Evolutionary conservation across 352 stramenopile species (phyloP), one percentile per base, ranked within the genome.

Genomic region (Phytophthora ramorum): DNA sequence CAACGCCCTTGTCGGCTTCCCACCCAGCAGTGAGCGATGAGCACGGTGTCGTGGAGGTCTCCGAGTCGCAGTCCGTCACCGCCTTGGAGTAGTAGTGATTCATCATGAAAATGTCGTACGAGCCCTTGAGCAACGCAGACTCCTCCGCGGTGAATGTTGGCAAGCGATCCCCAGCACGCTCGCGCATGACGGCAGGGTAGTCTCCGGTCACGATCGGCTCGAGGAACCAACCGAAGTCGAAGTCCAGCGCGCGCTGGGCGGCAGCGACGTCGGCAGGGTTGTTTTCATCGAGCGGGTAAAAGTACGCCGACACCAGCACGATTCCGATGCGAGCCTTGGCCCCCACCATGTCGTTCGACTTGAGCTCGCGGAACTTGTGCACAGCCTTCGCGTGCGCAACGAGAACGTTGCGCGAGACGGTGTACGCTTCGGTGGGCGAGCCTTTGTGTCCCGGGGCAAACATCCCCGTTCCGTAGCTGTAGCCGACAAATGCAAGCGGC

Each of bases 41-140:
- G 49, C 79, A 85, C 1, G 65, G 65, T 8, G 68, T 67, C 10
- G 52, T 58, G 5, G 79, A 83, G 17, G 44, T 55, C 28, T 71
- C 37, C 13, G 69, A 72, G 10, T 65, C 38, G 40, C 75, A 86
- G 65, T 88, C 68, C 0, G 77, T 83, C 16, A 87, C 79, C 1
- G 51, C 40, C 7, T 74, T 76, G 2, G 73, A 76, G 37, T 66
- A 69, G 73, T 98, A 98, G 63, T 98, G 90, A 72, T 99, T 98
- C 13, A 98, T 68, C 38, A 96, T 96, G 45, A 99, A 89, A 58
- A 98, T 94, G 53, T 99, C 96, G 58, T 83, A 83, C 30, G 85
- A 24, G 22, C 22, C 22, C 22, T 24, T 24, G 22, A 24, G 22
- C 22, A 24, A 24, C 22, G 22, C 22, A 96, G 84, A 69, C 57